Conservation (phyloP, 148 eudicot genomes). For the Suaeda aralocaspica region DNA sequence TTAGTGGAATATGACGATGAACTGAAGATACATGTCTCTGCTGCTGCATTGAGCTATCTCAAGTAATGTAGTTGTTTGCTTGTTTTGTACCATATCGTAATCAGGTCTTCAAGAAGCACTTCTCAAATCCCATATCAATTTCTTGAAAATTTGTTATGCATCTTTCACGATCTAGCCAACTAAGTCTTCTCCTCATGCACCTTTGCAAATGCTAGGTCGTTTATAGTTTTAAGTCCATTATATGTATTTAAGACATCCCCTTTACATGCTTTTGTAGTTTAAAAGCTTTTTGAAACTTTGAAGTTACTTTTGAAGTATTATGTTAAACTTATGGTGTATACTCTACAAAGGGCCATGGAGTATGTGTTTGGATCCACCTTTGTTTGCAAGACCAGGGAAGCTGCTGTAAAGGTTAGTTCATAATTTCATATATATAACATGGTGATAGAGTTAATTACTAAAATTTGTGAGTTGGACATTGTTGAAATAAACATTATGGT, state of each 20-base stretch:
- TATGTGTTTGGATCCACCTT: conserved; percentile 95
- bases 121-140: neutral
- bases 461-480: conserved; percentile 1
- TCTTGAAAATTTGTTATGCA: neutral
- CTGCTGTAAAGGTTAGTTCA: conserved; percentile 71
- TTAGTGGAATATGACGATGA: conserved; percentile 86
- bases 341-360: conserved; percentile 91
- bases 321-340: neutral
- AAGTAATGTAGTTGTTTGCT: neutral
- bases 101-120: neutral
- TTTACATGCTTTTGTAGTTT: neutral
- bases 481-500: neutral
- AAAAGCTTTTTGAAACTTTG: conserved; percentile 7
- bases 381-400: conserved; percentile 88
- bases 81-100: neutral
- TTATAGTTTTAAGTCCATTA: neutral
- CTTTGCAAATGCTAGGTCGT: neutral
- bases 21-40: conserved; percentile 66
- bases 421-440: neutral
- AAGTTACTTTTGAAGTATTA: conserved; percentile 3
- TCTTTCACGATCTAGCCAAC: neutral
- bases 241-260: neutral
- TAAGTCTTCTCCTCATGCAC: neutral
- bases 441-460: neutral
- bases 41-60: neutral